phyloP scores from a whole-genome alignment of 768 basidiomycete species.

The Mycena floridula region DNA sequence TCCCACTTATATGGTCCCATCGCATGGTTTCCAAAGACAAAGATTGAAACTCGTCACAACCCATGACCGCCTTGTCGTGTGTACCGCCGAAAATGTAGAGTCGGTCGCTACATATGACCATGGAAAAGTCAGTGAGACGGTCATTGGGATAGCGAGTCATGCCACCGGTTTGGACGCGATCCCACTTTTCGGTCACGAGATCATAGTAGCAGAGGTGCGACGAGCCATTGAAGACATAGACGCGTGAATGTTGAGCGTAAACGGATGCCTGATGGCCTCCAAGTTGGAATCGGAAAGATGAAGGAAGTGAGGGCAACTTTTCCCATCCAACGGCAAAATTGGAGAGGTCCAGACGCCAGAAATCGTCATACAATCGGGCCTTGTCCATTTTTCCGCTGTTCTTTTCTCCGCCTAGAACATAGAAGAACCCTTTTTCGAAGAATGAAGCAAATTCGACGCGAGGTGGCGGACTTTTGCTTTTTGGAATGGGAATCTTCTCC shows the following conservation, averaged over 20 bases:
- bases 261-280: constrained; percentile 13
- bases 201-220: constrained; percentile 27
- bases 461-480: not conserved
- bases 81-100: constrained; percentile 34
- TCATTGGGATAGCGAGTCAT: constrained; percentile 9
- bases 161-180: constrained; percentile 13
- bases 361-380: too few relatives aligned
- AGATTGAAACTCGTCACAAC: constrained; percentile 31
- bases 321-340: too few relatives aligned
- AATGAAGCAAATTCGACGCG: constrained; percentile 4
- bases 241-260: too few relatives aligned
- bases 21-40: constrained; percentile 26
- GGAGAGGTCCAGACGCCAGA: constrained; percentile 20
- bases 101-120: constrained; percentile 17
- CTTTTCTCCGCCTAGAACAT: not conserved
- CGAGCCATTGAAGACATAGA: constrained; percentile 29
- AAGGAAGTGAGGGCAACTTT: too few relatives aligned
- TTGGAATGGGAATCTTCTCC: constrained; percentile 2
- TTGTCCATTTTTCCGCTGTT: constrained; percentile 19
- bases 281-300: too few relatives aligned
- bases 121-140: constrained; percentile 19
- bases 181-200: constrained; percentile 19
- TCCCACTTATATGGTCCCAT: constrained; percentile 23
- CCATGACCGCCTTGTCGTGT: constrained; percentile 19
- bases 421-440: too few relatives aligned